Conservation (phyloP, 768 basidiomycete species). For the Tulasnella sp. region DNA sequence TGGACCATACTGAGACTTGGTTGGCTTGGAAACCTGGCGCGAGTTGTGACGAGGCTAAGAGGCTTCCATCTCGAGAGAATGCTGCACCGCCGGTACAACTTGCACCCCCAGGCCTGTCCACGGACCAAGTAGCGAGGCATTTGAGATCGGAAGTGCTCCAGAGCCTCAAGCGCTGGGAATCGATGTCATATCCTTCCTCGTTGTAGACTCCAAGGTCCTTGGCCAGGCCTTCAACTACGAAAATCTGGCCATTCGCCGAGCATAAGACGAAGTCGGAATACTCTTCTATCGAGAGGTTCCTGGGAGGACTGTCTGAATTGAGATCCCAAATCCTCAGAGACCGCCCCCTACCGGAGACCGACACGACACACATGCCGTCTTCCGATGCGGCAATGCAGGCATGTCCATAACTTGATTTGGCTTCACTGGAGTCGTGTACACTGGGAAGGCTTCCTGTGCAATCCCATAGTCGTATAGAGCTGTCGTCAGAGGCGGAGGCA, state of each 20-base stretch:
- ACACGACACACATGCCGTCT: not conserved
- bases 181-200: not conserved
- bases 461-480: not conserved
- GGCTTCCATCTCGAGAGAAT: not conserved
- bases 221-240: not conserved
- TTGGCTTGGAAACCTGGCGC: not conserved
- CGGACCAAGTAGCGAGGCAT: not conserved
- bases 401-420: not conserved
- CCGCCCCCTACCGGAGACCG: not conserved
- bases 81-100: not conserved
- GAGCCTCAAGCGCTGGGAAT: not conserved
- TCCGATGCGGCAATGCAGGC: not conserved
- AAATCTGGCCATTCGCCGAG: not conserved
- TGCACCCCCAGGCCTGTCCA: not conserved
- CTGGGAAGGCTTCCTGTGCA: not conserved
- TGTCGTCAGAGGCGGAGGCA: not conserved
- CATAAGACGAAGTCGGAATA: not conserved
- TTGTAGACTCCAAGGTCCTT: not conserved
- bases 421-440: not conserved
- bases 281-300: not conserved
- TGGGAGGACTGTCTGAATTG: not conserved
- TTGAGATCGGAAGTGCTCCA: not conserved
- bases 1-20: not conserved
- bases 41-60: not conserved
- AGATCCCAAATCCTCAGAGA: not conserved